These are phyloP conservation scores for Pseudomassariella vexata DNA, from an alignment of 2,329 filamentous ascomycete species.

Conservation along the genomic window DNA sequence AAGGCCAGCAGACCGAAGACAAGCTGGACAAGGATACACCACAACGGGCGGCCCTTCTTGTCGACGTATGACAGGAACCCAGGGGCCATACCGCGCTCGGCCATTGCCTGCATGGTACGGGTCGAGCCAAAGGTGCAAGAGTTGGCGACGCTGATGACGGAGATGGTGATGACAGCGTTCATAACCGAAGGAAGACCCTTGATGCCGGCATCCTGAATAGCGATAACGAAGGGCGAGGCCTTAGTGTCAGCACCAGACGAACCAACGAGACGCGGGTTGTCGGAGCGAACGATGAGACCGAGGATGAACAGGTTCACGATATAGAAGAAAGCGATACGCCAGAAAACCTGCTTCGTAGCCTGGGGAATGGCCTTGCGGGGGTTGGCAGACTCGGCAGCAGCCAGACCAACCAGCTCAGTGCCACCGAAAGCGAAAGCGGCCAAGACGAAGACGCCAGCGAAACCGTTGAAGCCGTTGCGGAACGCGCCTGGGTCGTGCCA, in stretches of 20 bases:
- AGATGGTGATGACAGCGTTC: conserved; percentile 46
- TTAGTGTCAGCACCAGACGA: conserved; percentile 34
- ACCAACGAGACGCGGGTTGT: conserved; percentile 33
- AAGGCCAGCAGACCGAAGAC: conserved; percentile 56
- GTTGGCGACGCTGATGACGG: conserved; percentile 47
- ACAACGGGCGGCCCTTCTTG: conserved; percentile 52
- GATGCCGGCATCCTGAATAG: conserved; percentile 44
- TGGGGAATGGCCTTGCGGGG: conserved; percentile 41
- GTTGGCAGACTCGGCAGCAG: conserved; percentile 44
- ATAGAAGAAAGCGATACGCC: conserved; percentile 48
- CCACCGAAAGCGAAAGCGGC: conserved; percentile 46
- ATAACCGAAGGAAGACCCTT: conserved; percentile 44
- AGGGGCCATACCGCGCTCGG: conserved; percentile 46
- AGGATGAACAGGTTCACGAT: conserved; percentile 45
- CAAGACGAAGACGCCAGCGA: conserved; percentile 45
- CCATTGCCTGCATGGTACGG: conserved; percentile 44
- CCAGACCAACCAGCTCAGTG: conserved; percentile 47
- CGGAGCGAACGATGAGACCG: conserved; percentile 40
- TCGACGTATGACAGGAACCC: conserved; percentile 56
- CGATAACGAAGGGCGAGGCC: conserved; percentile 45
- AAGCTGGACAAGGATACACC: conserved; percentile 46
- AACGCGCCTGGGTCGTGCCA: conserved; percentile 54
- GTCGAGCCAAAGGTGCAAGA: conserved; percentile 45
- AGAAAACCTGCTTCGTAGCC: conserved; percentile 49
- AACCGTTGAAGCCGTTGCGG: conserved; percentile 43